A percentile compares a stretch with the other conserved stretches of the same genome.
phyloP scores from a whole-genome alignment of 495 filamentous ascomycete genomes.

The Aspergillus nanangensis region DNA sequence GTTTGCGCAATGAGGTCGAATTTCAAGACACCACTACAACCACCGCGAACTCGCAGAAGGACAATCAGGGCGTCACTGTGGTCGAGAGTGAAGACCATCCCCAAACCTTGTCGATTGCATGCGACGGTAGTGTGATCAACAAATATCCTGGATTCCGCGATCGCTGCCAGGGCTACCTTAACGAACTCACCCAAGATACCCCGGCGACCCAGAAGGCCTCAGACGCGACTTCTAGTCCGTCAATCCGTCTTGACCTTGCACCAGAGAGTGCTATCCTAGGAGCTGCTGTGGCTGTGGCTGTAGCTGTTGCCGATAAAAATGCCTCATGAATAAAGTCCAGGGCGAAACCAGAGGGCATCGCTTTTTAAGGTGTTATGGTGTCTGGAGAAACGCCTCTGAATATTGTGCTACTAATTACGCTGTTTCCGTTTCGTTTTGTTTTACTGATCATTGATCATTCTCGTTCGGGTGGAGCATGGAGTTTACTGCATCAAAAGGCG shows the following conservation, averaged over 20 bases:
- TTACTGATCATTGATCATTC: background rate
- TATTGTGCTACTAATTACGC: no score
- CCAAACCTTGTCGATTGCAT: constrained; percentile 44
- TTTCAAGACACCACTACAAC: constrained; percentile 14
- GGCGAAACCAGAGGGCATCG: constrained; percentile 1
- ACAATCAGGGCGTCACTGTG: constrained; percentile 36
- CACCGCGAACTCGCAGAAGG: constrained; percentile 26
- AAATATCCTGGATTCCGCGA: constrained; percentile 54
- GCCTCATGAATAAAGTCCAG: background rate
- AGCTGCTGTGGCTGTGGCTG: constrained; percentile 53
- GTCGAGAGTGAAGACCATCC: constrained; percentile 30
- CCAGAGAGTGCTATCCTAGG: constrained; percentile 52
- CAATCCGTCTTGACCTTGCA: constrained; percentile 43
- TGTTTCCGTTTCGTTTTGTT: background rate
- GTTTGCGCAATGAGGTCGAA: constrained; percentile 49
- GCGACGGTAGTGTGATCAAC: constrained; percentile 58
- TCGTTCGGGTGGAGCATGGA: background rate
- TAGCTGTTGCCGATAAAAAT: constrained; percentile 34
- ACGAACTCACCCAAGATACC: constrained; percentile 36
- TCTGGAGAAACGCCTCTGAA: no score
- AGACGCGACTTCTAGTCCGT: constrained; percentile 15
- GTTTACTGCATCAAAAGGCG: constrained; percentile 11
- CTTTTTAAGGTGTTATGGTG: no score
- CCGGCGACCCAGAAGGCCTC: constrained; percentile 8
- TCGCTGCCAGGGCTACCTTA: constrained; percentile 44